A percentile compares a stretch with the other conserved stretches of the same genome.
Evolutionary conservation across 768 basidiomycete species (phyloP).

Genomic region (Epithele typhae): DNA sequence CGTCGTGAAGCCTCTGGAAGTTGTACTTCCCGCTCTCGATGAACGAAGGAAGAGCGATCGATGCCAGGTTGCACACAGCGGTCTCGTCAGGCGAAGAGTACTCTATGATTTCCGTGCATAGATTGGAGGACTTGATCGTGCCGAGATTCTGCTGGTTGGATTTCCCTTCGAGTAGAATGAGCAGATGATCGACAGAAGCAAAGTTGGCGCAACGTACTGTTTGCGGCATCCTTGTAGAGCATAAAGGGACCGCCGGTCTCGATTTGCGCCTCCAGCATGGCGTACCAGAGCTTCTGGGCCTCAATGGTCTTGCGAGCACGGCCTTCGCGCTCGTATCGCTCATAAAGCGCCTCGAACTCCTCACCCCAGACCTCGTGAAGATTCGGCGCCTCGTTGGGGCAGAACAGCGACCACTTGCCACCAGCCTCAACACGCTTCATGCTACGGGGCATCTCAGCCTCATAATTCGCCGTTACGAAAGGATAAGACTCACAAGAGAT

Average conservation of each 20-base stretch:
- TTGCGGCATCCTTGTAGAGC: slow-evolving; percentile 96
- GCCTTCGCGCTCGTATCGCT: slow-evolving; percentile 87
- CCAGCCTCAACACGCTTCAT: slow-evolving; percentile 96
- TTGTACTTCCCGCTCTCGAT: slow-evolving; percentile 81
- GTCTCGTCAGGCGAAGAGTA: slow-evolving; percentile 97
- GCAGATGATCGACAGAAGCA: background rate
- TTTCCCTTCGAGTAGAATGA: slow-evolving; percentile 53
- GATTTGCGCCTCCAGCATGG: slow-evolving; percentile 92
- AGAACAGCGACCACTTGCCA: slow-evolving; percentile 93
- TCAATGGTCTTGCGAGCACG: slow-evolving; percentile 79
- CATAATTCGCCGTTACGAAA: background rate
- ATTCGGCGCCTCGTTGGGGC: slow-evolving; percentile 92
- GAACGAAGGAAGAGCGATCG: slow-evolving; percentile 91
- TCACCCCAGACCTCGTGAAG: slow-evolving; percentile 85
- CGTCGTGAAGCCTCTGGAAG: slow-evolving; percentile 93
- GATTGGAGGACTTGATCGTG: slow-evolving; percentile 98
- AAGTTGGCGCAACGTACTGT: slow-evolving; percentile 67
- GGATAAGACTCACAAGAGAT: slow-evolving; percentile 80
- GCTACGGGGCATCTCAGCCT: slow-evolving; percentile 34
- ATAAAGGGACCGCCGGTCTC: slow-evolving; percentile 99
- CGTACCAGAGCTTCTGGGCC: slow-evolving; percentile 99
- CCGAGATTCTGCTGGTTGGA: slow-evolving; percentile 99
- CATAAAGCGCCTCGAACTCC: slow-evolving; percentile 85
- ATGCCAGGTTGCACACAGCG: slow-evolving; percentile 98
- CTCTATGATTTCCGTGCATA: slow-evolving; percentile 99